Evolutionary conservation across 768 basidiomycete species (phyloP).

Genomic region (Leucocoprinus birnbaumii): DNA sequence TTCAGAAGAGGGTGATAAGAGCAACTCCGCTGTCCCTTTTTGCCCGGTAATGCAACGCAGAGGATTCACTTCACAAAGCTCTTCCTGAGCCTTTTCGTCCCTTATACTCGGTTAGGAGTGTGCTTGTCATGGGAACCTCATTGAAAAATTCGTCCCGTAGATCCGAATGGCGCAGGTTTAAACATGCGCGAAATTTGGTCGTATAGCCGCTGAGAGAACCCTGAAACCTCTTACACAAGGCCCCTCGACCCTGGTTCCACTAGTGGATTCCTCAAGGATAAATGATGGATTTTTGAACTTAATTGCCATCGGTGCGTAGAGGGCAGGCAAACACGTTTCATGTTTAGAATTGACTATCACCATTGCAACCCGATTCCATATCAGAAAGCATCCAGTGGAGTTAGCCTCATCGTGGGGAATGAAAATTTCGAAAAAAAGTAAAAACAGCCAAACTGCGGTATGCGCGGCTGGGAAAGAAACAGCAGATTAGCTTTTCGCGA

Average conservation of each 20-base stretch:
- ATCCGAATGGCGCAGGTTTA: slow-evolving; percentile 4
- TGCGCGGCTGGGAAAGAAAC: background rate
- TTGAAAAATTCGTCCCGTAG: slow-evolving; percentile 4
- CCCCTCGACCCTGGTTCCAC: background rate
- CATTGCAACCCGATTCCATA: slow-evolving; percentile 13
- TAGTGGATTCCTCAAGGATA: background rate
- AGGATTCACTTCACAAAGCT: background rate
- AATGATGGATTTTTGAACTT: background rate
- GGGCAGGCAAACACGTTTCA: slow-evolving; percentile 9
- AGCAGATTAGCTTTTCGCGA: background rate
- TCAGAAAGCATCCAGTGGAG: slow-evolving; percentile 10
- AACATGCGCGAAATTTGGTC: background rate
- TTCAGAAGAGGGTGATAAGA: slow-evolving; percentile 9
- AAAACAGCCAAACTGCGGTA: background rate
- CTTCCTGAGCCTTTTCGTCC: slow-evolving; percentile 4
- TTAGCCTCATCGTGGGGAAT: slow-evolving; percentile 3
- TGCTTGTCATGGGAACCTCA: slow-evolving; percentile 10
- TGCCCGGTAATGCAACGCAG: background rate
- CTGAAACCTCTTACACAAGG: slow-evolving; percentile 4
- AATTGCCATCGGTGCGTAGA: slow-evolving; percentile 3
- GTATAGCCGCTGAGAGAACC: background rate
- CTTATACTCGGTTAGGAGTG: slow-evolving; percentile 2
- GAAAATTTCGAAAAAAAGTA: background rate
- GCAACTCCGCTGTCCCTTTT: slow-evolving; percentile 10
- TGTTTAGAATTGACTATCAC: slow-evolving; percentile 11